phyloP scores from a whole-genome alignment of 2,329 filamentous ascomycete species.

The Phyllosticta citribraziliensis region DNA sequence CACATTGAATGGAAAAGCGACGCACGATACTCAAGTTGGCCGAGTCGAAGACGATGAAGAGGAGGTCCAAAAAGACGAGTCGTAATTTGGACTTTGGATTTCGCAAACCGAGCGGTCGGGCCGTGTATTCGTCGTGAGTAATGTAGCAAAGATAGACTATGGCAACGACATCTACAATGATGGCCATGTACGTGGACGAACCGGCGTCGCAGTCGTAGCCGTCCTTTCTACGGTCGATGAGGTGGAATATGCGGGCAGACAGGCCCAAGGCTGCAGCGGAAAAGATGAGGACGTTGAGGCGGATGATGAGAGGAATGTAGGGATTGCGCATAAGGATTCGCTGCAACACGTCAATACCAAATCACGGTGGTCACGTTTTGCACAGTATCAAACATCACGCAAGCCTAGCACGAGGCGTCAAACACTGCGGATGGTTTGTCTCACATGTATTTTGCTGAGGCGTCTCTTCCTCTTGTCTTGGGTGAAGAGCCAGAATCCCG shows the following conservation, averaged over 20 bases:
- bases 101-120: constrained; percentile 81
- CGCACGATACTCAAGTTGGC: constrained; percentile 66
- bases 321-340: constrained; percentile 66
- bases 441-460: constrained; percentile 49
- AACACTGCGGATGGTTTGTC: constrained; percentile 4
- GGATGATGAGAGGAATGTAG: constrained; percentile 75
- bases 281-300: constrained; percentile 71
- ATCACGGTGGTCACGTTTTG: constrained; percentile 3
- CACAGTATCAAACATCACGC: constrained; percentile 1
- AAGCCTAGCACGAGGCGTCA: background rate
- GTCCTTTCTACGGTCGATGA: constrained; percentile 39
- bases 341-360: constrained; percentile 16
- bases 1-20: background rate
- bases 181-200: constrained; percentile 72
- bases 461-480: constrained; percentile 39
- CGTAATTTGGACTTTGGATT: constrained; percentile 76
- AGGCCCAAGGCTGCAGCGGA: constrained; percentile 74
- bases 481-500: constrained; percentile 40
- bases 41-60: constrained; percentile 96
- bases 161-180: constrained; percentile 80
- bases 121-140: constrained; percentile 92
- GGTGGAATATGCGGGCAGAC: constrained; percentile 61
- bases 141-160: constrained; percentile 88
- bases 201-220: constrained; percentile 30
- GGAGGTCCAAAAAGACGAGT: constrained; percentile 80